Conservation (phyloP, 1,284 basidiomycete genomes). For the Boletellus deceptivus region DNA sequence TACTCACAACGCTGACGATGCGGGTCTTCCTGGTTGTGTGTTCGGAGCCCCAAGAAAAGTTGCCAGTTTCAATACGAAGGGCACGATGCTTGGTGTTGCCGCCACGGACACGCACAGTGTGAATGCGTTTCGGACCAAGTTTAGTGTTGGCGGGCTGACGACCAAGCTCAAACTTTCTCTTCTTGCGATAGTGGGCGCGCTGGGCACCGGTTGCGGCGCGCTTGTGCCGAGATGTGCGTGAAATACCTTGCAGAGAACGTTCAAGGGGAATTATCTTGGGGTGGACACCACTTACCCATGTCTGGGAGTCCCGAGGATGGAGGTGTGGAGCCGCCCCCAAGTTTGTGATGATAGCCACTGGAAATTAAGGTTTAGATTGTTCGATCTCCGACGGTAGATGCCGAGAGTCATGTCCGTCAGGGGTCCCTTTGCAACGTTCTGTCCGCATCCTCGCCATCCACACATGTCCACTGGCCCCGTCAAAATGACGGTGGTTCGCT, state of each 20-base stretch:
- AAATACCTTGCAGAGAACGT: conserved; percentile 67
- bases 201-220: conserved; percentile 91
- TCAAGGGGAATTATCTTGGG: not conserved
- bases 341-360: conserved; percentile 30
- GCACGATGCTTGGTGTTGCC: conserved; percentile 93
- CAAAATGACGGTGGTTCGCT: conserved; percentile 21
- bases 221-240: conserved; percentile 93
- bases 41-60: conserved; percentile 97
- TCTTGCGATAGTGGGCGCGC: conserved; percentile 95
- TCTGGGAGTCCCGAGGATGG: conserved; percentile 41
- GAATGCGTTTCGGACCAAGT: conserved; percentile 90
- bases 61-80: conserved; percentile 89
- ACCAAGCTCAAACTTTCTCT: conserved; percentile 98
- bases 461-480: conserved; percentile 19
- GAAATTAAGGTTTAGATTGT: conserved; percentile 33
- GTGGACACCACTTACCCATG: conserved; percentile 52
- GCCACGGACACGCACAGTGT: conserved; percentile 90
- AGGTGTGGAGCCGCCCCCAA: conserved; percentile 10
- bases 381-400: conserved; percentile 28
- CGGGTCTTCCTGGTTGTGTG: conserved; percentile 90
- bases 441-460: conserved; percentile 12
- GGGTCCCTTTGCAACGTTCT: conserved; percentile 11
- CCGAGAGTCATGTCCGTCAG: conserved; percentile 13
- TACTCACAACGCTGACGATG: conserved; percentile 88
- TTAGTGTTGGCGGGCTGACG: conserved; percentile 95